Percentiles rank a stretch among this genome's conserved stretches.
Evolutionary conservation across 208 protist genomes (phyloP).

Genomic region (Acanthamoeba healyi): DNA sequence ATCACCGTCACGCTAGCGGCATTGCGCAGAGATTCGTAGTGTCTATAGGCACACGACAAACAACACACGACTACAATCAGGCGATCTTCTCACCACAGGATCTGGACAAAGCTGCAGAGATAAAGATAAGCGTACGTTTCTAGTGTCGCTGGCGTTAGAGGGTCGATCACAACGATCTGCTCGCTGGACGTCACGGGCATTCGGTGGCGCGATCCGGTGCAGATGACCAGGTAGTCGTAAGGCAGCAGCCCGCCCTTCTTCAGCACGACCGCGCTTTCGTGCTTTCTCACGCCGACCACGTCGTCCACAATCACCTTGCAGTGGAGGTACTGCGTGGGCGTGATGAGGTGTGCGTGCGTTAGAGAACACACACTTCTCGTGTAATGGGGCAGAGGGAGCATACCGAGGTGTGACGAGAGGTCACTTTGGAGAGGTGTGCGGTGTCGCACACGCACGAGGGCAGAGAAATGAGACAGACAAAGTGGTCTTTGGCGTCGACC

Average conservation of each 20-base stretch:
- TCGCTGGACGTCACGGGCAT: background rate
- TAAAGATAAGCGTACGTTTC: background rate
- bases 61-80: no score
- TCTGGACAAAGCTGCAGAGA: background rate
- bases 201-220: slow-evolving; percentile 11
- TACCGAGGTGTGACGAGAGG: background rate
- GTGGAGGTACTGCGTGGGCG: slow-evolving; percentile 46
- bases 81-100: no score
- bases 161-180: background rate
- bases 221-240: slow-evolving; percentile 46
- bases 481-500: slow-evolving; percentile 82
- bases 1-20: slow-evolving; percentile 18
- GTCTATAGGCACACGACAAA: no score
- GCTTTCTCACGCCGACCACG: background rate
- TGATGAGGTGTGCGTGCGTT: no score
- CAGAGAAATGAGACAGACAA: slow-evolving; percentile 77
- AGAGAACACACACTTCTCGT: no score
- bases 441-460: slow-evolving; percentile 75
- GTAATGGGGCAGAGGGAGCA: background rate
- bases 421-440: background rate
- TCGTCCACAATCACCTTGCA: slow-evolving; percentile 33
- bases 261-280: slow-evolving; percentile 25
- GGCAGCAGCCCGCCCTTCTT: slow-evolving; percentile 22
- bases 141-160: background rate
- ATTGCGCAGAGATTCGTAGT: background rate